Base-by-base conservation (phyloP, 305 asterid species). In the Fraxinus albicans region DNA sequence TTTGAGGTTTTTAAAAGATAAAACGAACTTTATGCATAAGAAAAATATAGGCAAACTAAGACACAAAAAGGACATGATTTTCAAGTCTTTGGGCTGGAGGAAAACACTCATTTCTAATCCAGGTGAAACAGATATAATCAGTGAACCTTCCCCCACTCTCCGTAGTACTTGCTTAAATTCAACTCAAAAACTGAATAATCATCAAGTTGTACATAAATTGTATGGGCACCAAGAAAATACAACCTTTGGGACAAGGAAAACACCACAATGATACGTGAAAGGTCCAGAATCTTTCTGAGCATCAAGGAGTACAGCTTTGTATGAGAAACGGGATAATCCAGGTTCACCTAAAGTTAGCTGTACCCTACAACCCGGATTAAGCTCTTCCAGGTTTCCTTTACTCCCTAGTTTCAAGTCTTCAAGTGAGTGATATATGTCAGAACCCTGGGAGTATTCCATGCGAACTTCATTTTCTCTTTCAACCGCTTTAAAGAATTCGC, bases 371-470 rank as follows among this genome's bases (percentile, higher is more conserved):
- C 95, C 96, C 12, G 98, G 97, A 87, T 88, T 81, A 84, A 93
- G 90, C 89, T 88, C 91, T 79, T 86, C 79, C 86, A 96, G 85
- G 80, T 91, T 83, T 86, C 96, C 98, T 88, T 92, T 90, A 77
- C 84, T 94, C 83, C 98, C 98, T 21, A 94, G 81, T 84, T 86
- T 92, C 89, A 96, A 90, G 86, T 95, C 98, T 90, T 94, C 94
- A 73, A 95, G 93, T 2, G 95, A 84, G 91, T 92, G 94, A 8
- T 83, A 19, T 81, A 93, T 69, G 86, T 95, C 97, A 81, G 89
- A 81, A 77, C 88, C 89, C 50, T 73, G 87, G 80, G 89, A 86
- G 87, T 88, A 86, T 83, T 89, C 84, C 55, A 85, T 58, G 13
- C 98, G 98, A 72, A 90, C 83, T 77, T 78, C 84, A 77, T 88